Evolutionary conservation across 176 grass and related monocot species (phyloP).

Genomic region (Hsuehochloa calcarea): DNA sequence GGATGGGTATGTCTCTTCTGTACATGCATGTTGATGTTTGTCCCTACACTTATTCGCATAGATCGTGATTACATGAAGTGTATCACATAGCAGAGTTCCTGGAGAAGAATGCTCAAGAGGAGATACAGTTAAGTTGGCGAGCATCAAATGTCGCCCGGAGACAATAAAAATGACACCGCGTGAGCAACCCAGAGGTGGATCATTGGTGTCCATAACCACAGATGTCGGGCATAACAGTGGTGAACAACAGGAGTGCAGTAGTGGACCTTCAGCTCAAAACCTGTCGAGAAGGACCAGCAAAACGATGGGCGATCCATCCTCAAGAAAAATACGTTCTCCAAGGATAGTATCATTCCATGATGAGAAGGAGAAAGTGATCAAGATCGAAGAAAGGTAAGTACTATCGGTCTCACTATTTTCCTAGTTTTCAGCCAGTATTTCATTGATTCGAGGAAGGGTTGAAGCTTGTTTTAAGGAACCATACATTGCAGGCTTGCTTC

Average conservation of each 20-base stretch:
- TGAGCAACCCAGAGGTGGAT: slow-evolving; percentile 34
- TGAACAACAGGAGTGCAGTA: slow-evolving; percentile 17
- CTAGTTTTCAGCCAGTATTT: background rate
- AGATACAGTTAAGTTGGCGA: slow-evolving; percentile 16
- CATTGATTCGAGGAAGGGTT: background rate
- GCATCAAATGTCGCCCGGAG: background rate
- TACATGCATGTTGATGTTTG: background rate
- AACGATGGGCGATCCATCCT: slow-evolving; percentile 37
- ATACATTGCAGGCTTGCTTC: slow-evolving; percentile 58
- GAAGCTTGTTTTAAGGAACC: slow-evolving; percentile 21
- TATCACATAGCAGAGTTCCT: slow-evolving; percentile 7
- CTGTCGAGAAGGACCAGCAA: slow-evolving; percentile 45
- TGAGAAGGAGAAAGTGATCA: slow-evolving; percentile 55
- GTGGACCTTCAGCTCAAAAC: slow-evolving; percentile 27
- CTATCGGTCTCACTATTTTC: background rate
- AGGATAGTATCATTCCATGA: slow-evolving; percentile 52
- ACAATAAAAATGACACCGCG: slow-evolving; percentile 45
- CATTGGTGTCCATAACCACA: slow-evolving; percentile 40
- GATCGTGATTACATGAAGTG: background rate
- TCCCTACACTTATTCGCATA: background rate
- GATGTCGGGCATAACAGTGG: background rate
- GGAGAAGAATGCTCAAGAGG: slow-evolving; percentile 24
- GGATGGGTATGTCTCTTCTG: slow-evolving; percentile 28
- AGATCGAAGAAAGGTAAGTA: slow-evolving; percentile 74
- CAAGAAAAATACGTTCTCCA: slow-evolving; percentile 38